Conservation (phyloP, 75 land plant species). For the Pinus tabuliformis region DNA sequence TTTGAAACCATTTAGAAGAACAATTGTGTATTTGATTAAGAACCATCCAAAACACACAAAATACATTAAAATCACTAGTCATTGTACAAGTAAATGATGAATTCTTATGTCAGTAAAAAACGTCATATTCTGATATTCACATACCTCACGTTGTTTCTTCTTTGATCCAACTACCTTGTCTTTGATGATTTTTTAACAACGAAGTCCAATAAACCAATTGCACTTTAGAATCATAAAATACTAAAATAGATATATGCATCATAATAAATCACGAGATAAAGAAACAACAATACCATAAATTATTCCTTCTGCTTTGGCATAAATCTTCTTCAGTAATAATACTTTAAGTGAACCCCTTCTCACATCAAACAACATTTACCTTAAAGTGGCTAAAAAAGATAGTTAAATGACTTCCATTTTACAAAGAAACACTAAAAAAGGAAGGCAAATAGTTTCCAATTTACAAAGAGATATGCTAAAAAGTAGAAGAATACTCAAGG, state of each 20-base stretch:
- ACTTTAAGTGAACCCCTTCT: slow-evolving; percentile 75
- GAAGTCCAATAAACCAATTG: neutral
- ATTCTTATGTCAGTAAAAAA: neutral
- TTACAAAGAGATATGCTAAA: neutral
- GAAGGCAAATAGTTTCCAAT: too few relatives aligned
- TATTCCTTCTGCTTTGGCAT: slow-evolving; percentile 62
- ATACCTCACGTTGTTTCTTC: slow-evolving; percentile 71
- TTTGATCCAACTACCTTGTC: slow-evolving; percentile 62
- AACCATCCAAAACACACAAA: too few relatives aligned
- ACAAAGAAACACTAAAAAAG: neutral
- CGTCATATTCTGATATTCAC: neutral
- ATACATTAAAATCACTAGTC: too few relatives aligned
- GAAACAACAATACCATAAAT: slow-evolving; percentile 59
- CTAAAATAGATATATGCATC: neutral
- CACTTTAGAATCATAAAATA: neutral
- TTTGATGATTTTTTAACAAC: slow-evolving; percentile 52
- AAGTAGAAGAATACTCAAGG: neutral
- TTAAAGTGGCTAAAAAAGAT: neutral
- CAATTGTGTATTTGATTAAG: too few relatives aligned
- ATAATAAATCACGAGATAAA: neutral
- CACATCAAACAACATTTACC: neutral
- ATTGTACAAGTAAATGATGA: neutral
- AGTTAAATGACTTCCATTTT: neutral
- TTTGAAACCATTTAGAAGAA: too few relatives aligned
- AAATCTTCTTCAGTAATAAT: slow-evolving; percentile 65